Evolutionary conservation across 345 rosid genomes (phyloP), one percentile per base, ranked within the genome.

Genomic region (Cardamine chenopodiifolia): DNA sequence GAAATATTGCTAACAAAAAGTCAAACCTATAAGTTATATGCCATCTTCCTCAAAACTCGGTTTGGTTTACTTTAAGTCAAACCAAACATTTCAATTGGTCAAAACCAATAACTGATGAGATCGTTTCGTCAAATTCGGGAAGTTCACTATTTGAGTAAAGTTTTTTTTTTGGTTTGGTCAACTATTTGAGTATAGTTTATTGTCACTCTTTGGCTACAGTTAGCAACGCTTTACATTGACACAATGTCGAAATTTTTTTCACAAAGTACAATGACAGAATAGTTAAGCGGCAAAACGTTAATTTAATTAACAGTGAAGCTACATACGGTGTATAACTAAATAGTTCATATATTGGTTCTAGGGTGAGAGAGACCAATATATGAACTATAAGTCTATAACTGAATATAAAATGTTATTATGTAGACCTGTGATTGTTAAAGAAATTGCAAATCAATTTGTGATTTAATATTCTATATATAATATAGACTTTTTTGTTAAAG

Each of bases 41-140:
- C 37, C 37, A 68, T 53, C 62, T 47, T 47, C 72, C 78, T 45
- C 61, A 37, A 66, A 48, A 57, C 42, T 48, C 60, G 67, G 60
- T 26, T 48, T 17, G 23, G 17, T 20, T 23, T 6, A 9, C 29
- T 47, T 23, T 34, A 6, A 66, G 32, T 73, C 59, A 66, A 56
- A 28, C 32, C 68, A 71, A 71, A 71, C 26, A 48, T 13, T 44
- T 67, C 9, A 47, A 39, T 37, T 37, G 17, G 62, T 50, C 62
- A 67, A 37, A 42, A 26, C 20, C 53, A 59, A 37, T 45, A 55
- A 45, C 31, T 34, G 13, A 40, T 28, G 3, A 10, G 26, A 32
- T 44, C 12, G 28, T 73, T 22, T 25, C 20, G 12, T 64, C 49
- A 57, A 12, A 18, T 12, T n/a, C 58, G 47, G 26, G 47, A 74